These are phyloP conservation scores for Aspergillus persii DNA, from an alignment of 2,329 filamentous ascomycete species.

Conservation along the genomic window DNA sequence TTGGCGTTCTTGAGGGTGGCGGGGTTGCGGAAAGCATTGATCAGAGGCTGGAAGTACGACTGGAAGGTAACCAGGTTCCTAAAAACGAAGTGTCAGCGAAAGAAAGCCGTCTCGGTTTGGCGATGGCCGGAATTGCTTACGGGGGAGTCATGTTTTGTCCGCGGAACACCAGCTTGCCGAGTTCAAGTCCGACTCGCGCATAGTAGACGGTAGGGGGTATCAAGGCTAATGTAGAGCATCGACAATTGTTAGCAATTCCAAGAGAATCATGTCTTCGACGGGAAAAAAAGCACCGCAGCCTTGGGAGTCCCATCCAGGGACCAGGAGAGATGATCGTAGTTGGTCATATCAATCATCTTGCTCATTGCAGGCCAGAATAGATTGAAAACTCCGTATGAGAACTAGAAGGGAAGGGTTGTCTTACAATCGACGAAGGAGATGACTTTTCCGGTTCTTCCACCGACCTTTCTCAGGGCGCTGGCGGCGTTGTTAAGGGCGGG, in stretches of 20 bases:
- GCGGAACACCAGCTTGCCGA: conserved; percentile 81
- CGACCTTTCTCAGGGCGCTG: conserved; percentile 70
- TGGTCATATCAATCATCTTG: not conserved
- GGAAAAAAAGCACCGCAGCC: not conserved
- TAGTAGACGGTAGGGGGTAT: conserved; percentile 89
- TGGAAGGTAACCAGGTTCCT: conserved; percentile 82
- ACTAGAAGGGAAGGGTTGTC: conserved; percentile 33
- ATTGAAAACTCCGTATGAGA: not conserved
- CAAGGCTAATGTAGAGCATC: conserved; percentile 59
- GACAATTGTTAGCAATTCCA: conserved; percentile 23
- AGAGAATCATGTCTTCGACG: not conserved
- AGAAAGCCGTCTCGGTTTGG: conserved; percentile 4
- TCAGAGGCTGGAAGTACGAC: conserved; percentile 73
- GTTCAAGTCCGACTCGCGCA: conserved; percentile 80
- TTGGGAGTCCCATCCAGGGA: not conserved
- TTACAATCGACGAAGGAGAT: conserved; percentile 83
- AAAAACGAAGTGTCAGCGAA: conserved; percentile 16
- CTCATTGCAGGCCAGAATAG: not conserved
- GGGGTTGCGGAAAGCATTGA: conserved; percentile 71
- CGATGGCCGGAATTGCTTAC: conserved; percentile 59
- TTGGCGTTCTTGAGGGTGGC: conserved; percentile 57
- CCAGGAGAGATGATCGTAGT: not conserved
- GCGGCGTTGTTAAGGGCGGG: conserved; percentile 67
- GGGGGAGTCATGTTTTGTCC: conserved; percentile 91
- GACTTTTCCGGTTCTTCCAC: conserved; percentile 76